Evolutionary conservation across 441 rosid species (phyloP), one percentile per base, ranked within the genome.

Genomic region (Erysimum cheiri): DNA sequence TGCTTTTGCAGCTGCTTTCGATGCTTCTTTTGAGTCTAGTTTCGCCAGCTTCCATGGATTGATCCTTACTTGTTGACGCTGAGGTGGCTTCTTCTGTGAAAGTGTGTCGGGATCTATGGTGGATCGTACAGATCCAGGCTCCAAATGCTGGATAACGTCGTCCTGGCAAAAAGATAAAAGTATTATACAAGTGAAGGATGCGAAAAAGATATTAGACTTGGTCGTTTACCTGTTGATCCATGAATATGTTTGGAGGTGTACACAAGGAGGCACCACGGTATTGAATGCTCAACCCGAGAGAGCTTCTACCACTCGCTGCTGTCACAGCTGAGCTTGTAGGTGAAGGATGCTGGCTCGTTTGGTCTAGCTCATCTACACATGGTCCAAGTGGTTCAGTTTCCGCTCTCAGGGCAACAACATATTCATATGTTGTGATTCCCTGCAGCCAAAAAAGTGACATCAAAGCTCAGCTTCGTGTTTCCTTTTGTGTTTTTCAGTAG

Each of bases 31-130:
- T 41, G 97, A 84, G 61, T 93, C 98, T 65, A 93, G 74, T 72
- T 88, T 91, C n/a, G 93, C 98, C 8, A 91, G 92, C 71, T 88
- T 89, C 98, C 97, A 91, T 6, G 97, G 96, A 49, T 96, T 93
- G 78, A 93, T 89, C 80, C 91, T 85, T 52, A 89, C 91, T 50
- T 82, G 96, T 37, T 56, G 76, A 62, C 84, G 93, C 66, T 80
- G 96, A 26, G 92, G 85, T 69, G 83, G 64, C 75, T 58, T 88
- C 75, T 85, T 89, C 73, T 74, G 82, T 48, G 76, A 81, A 22
- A 75, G 19, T 4, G 81, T 53, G 66, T 93, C 97, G 0, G 93
- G 97, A 67, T 93, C 98, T 28, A 91, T 86, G 4, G 90, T 89
- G 26, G 98, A 91, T 40, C 95, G 89, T 26, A 81, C 60, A 29